Conservation (phyloP, 352 stramenopile species). For the Phytophthora nicotianae region DNA sequence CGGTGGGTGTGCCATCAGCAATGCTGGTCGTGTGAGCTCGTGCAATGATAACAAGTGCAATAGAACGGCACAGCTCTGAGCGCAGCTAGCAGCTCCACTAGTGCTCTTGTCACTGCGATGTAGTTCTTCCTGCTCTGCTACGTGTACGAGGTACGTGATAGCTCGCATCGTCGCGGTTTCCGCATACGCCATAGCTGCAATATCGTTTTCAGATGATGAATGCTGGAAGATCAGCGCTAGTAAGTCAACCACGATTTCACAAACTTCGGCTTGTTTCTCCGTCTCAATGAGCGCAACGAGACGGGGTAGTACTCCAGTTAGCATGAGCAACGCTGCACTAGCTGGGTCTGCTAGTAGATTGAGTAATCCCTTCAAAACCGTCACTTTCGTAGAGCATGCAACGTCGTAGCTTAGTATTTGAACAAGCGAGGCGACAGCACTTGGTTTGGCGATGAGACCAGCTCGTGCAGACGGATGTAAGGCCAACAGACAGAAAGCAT, state of each 20-base stretch:
- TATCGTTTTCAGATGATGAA: slow-evolving; percentile 20
- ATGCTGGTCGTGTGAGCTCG: slow-evolving; percentile 37
- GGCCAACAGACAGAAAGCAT: slow-evolving; percentile 68
- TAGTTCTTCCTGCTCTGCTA: slow-evolving; percentile 33
- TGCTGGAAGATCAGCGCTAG: slow-evolving; percentile 40
- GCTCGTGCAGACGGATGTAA: slow-evolving; percentile 55
- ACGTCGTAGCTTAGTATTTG: slow-evolving; percentile 38
- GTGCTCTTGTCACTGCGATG: slow-evolving; percentile 18
- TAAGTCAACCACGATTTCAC: slow-evolving; percentile 27
- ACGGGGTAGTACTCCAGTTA: slow-evolving; percentile 34
- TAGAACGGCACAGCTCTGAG: slow-evolving; percentile 54
- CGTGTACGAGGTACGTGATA: slow-evolving; percentile 34
- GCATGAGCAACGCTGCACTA: slow-evolving; percentile 31
- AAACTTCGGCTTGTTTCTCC: slow-evolving; percentile 20
- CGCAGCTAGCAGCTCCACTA: slow-evolving; percentile 30
- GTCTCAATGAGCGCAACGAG: slow-evolving; percentile 27
- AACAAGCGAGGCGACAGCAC: slow-evolving; percentile 50
- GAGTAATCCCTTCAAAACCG: slow-evolving; percentile 51
- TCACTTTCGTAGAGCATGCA: slow-evolving; percentile 39
- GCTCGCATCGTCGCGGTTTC: slow-evolving; percentile 20
- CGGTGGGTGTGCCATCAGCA: slow-evolving; percentile 27
- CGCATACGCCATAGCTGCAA: slow-evolving; percentile 23
- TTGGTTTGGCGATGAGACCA: slow-evolving; percentile 53
- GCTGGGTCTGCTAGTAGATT: slow-evolving; percentile 56
- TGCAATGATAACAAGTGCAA: slow-evolving; percentile 65